Base-by-base conservation (phyloP, 192 early-diverging fungal genomes). In the Cetraspora pellucida region DNA sequence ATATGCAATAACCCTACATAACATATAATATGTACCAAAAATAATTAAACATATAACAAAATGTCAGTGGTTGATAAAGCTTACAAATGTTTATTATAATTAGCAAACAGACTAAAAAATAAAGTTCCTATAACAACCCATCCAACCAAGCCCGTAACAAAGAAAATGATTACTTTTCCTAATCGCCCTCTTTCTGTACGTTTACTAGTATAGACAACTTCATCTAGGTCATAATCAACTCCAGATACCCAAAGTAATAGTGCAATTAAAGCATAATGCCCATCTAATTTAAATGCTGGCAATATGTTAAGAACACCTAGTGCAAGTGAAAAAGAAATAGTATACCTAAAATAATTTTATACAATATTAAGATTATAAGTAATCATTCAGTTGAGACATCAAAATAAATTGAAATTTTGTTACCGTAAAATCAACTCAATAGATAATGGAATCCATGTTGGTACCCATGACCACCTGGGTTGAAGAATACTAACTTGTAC, bases 251-350 rank as follows among this genome's bases (percentile, higher is more conserved):
- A 58, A 9, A 27, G 14, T 23, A 77, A 19, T 70, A 89, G 52
- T 14, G 86, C 84, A 43, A 77, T 72, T 30, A 91, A 74, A 1
- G 92, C 90, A 77, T 90, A 89, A 50, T 92, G 81, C n/a, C 92
- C 92, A 77, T 93, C 92, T 71, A 93, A 79, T 58, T 88, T 81
- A 50, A 85, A 84, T 10, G 90, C 90, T 3, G 92, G 92, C 19
- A 93, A 79, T 78, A 93, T 93, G 73, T 93, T 93, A 23, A 93
- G 74, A 10, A 93, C 46, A 8, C 90, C 83, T 43, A 93, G 75
- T 23, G 91, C 91, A 16, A 90, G 52, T 14, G 91, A 90, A 55
- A 93, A 89, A 13, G 91, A 90, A 31, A 89, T 84, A 17, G 84
- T 89, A 68, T 91, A 93, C 46, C 86, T 91, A 64, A 44, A 21